Conservation (phyloP, 441 rosid species). For the Melastoma candidum region DNA sequence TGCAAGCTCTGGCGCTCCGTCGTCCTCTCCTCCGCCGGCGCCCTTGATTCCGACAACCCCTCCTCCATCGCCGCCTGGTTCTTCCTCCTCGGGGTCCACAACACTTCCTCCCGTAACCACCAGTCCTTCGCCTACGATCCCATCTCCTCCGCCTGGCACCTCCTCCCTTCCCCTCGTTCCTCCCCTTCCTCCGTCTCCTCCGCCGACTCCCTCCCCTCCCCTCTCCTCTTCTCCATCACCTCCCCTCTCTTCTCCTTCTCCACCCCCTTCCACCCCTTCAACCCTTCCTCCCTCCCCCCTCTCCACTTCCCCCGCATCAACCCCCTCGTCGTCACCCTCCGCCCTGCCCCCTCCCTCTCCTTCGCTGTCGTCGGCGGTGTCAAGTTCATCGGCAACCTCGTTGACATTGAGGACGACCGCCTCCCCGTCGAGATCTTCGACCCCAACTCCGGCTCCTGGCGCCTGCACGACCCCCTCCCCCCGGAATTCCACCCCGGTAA, state of each 20-base stretch:
- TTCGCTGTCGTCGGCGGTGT: constrained; percentile 71
- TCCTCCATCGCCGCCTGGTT: constrained; percentile 39
- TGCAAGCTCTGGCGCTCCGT: constrained; percentile 54
- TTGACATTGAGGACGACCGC: constrained; percentile 73
- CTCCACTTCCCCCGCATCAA: constrained; percentile 45
- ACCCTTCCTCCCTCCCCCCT: constrained; percentile 42
- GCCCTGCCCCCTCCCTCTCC: neutral
- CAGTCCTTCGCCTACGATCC: constrained; percentile 85
- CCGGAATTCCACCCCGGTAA: constrained; percentile 55
- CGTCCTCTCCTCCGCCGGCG: constrained; percentile 36
- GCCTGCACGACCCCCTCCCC: constrained; percentile 60
- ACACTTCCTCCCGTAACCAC: constrained; percentile 59
- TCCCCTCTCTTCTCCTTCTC: constrained; percentile 51
- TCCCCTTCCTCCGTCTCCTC: constrained; percentile 21
- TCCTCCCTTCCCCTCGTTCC: constrained; percentile 26
- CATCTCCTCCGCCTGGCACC: constrained; percentile 52
- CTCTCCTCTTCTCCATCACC: constrained; percentile 62
- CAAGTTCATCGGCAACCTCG: constrained; percentile 55
- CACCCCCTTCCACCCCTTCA: constrained; percentile 34
- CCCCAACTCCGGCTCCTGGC: constrained; percentile 49
- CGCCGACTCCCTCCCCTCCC: constrained; percentile 32
- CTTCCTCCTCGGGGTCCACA: constrained; percentile 79
- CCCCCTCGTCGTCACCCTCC: constrained; percentile 56
- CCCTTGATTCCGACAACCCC: constrained; percentile 13
- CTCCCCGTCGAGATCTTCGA: constrained; percentile 62